phyloP scores from a whole-genome alignment of 352 stramenopile genomes.

The Globisporangium uncinulatum region DNA sequence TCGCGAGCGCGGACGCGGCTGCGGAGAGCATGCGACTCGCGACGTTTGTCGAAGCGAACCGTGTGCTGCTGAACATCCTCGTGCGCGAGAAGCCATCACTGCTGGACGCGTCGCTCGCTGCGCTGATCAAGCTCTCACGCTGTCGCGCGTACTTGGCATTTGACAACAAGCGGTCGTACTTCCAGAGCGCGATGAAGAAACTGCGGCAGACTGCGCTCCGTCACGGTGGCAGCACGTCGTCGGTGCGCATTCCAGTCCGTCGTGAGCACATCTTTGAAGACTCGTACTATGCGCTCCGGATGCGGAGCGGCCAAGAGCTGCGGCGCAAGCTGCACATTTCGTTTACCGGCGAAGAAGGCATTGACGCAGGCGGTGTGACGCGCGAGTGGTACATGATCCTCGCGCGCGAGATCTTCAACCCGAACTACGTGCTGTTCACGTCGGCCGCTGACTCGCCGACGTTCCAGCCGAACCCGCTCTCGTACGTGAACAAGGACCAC shows the following conservation, averaged over 20 bases:
- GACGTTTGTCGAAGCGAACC: slow-evolving; percentile 94
- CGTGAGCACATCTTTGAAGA: slow-evolving; percentile 98
- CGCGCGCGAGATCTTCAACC: slow-evolving; percentile 99
- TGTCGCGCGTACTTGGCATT: slow-evolving; percentile 97
- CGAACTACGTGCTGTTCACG: slow-evolving; percentile 99
- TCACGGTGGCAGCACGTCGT: slow-evolving; percentile 89
- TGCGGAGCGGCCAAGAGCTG: slow-evolving; percentile 96
- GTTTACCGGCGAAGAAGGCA: slow-evolving; percentile 97
- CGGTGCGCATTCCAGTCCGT: slow-evolving; percentile 86
- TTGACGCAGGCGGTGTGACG: slow-evolving; percentile 98
- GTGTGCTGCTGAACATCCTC: slow-evolving; percentile 96
- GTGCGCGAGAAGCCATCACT: slow-evolving; percentile 95
- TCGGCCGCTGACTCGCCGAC: slow-evolving; percentile 97
- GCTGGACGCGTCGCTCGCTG: slow-evolving; percentile 93
- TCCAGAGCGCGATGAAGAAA: slow-evolving; percentile 93
- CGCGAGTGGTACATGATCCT: slow-evolving; percentile 99
- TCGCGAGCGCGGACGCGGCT: slow-evolving; percentile 23
- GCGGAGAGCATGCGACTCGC: slow-evolving; percentile 68
- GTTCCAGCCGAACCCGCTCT: slow-evolving; percentile 99
- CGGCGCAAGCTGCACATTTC: slow-evolving; percentile 96
- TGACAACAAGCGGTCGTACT: slow-evolving; percentile 99
- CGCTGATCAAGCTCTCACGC: slow-evolving; percentile 94
- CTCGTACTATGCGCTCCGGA: slow-evolving; percentile 96
- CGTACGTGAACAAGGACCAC: slow-evolving; percentile 98
- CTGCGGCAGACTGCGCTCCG: slow-evolving; percentile 79